A percentile compares a stretch with the other conserved stretches of the same genome.
Evolutionary conservation across 2,329 filamentous ascomycete species (phyloP).

Genomic region (Monilinia fructicola): DNA sequence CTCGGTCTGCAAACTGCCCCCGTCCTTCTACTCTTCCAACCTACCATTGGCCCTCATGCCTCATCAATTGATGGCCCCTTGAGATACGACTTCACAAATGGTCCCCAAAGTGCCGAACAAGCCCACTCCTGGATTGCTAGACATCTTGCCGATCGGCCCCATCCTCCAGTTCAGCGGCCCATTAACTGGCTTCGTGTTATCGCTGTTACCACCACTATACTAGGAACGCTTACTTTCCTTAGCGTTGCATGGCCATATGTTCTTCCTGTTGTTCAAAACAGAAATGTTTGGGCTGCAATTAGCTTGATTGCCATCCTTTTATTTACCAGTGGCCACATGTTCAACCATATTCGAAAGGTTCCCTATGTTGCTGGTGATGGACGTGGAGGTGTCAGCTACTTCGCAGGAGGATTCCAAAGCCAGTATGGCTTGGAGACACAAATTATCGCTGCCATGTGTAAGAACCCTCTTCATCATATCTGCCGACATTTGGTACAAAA

Average conservation of each 20-base stretch:
- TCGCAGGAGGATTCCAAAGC: constrained; percentile 87
- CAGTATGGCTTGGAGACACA: constrained; percentile 95
- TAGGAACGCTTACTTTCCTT: constrained; percentile 67
- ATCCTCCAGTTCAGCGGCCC: constrained; percentile 76
- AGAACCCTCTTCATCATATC: constrained; percentile 44
- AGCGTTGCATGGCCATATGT: constrained; percentile 76
- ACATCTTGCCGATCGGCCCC: constrained; percentile 74
- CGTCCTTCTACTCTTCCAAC: constrained; percentile 82
- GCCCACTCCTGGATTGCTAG: constrained; percentile 77
- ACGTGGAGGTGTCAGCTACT: constrained; percentile 82
- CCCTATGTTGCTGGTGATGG: constrained; percentile 88
- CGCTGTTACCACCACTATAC: constrained; percentile 62
- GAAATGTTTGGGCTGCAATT: constrained; percentile 89
- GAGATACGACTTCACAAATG: constrained; percentile 80
- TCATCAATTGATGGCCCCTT: constrained; percentile 65
- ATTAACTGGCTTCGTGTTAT: constrained; percentile 82
- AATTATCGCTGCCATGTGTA: constrained; percentile 91
- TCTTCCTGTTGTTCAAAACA: constrained; percentile 78
- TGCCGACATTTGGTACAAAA: constrained; percentile 2
- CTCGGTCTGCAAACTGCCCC: constrained; percentile 92
- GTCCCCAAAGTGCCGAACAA: constrained; percentile 71
- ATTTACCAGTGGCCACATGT: constrained; percentile 98
- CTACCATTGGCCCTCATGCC: constrained; percentile 79
- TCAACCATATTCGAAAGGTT: constrained; percentile 95
- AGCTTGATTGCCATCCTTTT: constrained; percentile 86